Base-by-base conservation (phyloP, 768 basidiomycete species). In the Psilocybe subaeruginosa region DNA sequence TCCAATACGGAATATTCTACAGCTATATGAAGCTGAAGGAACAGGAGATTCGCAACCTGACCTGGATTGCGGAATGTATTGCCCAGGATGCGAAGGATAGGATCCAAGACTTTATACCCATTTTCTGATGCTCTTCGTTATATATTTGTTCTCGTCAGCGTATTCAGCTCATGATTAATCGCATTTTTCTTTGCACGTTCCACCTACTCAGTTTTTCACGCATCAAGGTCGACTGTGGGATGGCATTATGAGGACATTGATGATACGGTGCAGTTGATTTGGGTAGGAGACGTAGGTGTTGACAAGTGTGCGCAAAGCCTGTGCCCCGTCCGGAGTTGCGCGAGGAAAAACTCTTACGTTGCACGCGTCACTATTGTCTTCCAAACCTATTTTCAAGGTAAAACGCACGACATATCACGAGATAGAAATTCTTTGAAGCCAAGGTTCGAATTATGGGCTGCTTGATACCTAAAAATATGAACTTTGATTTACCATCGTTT, bases 21-120 rank as follows among this genome's bases (percentile, higher is more conserved):
- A 89, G 89, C 71, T 98, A 96, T 73, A 84, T 97, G 75, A 93
- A 93, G 77, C 77, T 94, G 76, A 93, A 92, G 80, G 93, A 95
- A 76, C 91, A 93, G 79, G 93, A 95, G 77, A 91, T 94, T 63
- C 81, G 92, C 64, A 93, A 91, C 68, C 69, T 95, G 68, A 93
- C 91, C 30, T 95, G 93, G 93, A 95, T 97, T 76, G 94, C 95
- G 57, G 97, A 99, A 79, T 98, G 97, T 76, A 97, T 99, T 68
- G 95, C 95, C 8, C 97, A 98, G 80, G 90, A 97, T 77, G 95
- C 95, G 47, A 88, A 90, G 76, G 93, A 97, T 70, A 87, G 97
- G 78, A 95, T 99, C 78, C 89, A 94, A 72, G 94, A 97, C 77
- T 95, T 89, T 77, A 95, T 96, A 81, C 89, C 92, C 68, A 90